A percentile compares a stretch with the other conserved stretches of the same genome.
phyloP scores from a whole-genome alignment of 1,284 basidiomycete genomes.

The Sporisorium sorghi region DNA sequence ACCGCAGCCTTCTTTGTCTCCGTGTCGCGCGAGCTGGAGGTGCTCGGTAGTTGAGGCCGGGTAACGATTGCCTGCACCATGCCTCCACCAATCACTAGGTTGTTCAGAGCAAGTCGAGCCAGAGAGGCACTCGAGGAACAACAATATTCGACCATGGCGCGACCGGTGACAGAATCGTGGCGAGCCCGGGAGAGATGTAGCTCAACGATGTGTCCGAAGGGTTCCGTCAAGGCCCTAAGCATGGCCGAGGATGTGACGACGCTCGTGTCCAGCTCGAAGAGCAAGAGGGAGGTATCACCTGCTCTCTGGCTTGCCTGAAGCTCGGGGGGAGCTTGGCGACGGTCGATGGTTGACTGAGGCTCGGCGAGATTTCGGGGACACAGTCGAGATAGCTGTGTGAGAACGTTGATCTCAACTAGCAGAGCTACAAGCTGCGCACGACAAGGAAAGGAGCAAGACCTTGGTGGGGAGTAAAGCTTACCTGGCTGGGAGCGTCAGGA shows the following conservation, averaged over 20 bases:
- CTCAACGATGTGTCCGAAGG: slow-evolving; percentile 27
- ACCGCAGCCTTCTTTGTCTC: neutral
- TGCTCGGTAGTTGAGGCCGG: neutral
- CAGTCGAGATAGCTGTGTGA: neutral
- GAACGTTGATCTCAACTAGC: neutral
- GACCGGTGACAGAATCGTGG: neutral
- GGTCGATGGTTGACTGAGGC: neutral
- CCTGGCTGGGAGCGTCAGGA: slow-evolving; percentile 8
- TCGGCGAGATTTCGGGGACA: neutral
- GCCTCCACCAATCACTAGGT: slow-evolving; percentile 19
- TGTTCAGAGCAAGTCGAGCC: slow-evolving; percentile 26
- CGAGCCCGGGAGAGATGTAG: neutral
- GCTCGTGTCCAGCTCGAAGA: slow-evolving; percentile 22
- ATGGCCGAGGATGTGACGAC: slow-evolving; percentile 23
- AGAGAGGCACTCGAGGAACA: slow-evolving; percentile 34
- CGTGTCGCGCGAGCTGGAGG: neutral
- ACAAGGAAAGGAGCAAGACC: neutral
- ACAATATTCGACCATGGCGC: slow-evolving; percentile 20
- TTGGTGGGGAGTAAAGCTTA: slow-evolving; percentile 3
- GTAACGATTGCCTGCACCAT: slow-evolving; percentile 12
- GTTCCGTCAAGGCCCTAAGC: slow-evolving; percentile 35
- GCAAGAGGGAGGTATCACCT: slow-evolving; percentile 9
- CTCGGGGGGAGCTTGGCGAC: neutral
- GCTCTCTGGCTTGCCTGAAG: neutral
- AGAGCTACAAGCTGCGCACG: neutral